Evolutionary conservation across 495 filamentous ascomycete species (phyloP).

Genomic region (Penicillium fimorum): DNA sequence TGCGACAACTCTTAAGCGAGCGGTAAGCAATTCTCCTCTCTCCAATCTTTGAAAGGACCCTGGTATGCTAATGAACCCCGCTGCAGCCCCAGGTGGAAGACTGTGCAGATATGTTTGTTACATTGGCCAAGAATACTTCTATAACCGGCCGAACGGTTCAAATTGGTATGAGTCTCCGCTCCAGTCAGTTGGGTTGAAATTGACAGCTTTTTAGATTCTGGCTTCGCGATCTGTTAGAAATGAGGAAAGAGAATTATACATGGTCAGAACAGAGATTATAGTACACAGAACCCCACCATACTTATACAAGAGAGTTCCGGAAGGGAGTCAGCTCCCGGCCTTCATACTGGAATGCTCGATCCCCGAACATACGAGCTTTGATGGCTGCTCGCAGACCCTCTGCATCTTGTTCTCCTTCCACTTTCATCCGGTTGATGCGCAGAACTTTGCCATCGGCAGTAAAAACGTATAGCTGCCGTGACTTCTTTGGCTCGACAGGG

Average conservation of each 20-base stretch:
- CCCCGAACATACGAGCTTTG: constrained; percentile 44
- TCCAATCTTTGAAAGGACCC: background rate
- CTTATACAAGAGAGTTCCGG: constrained; percentile 37
- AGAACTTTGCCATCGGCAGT: constrained; percentile 38
- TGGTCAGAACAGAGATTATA: constrained; percentile 22
- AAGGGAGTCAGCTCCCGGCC: constrained; percentile 36
- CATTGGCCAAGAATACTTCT: constrained; percentile 53
- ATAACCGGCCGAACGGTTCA: constrained; percentile 57
- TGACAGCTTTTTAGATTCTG: constrained; percentile 33
- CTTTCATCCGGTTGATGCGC: constrained; percentile 43
- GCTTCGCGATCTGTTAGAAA: constrained; percentile 30
- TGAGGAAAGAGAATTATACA: constrained; percentile 18
- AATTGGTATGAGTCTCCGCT: constrained; percentile 42
- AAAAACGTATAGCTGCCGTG: constrained; percentile 39
- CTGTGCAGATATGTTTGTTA: constrained; percentile 51
- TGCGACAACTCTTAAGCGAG: constrained; percentile 43
- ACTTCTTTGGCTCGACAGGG: constrained; percentile 29
- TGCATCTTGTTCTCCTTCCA: constrained; percentile 40
- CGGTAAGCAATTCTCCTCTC: constrained; percentile 29
- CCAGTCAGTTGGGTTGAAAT: background rate
- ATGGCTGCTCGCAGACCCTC: constrained; percentile 42
- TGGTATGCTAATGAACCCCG: constrained; percentile 14
- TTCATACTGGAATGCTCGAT: constrained; percentile 29
- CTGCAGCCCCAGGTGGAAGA: constrained; percentile 55
- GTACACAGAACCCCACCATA: constrained; percentile 2